Percentiles rank a stretch among this genome's conserved stretches.
Evolutionary conservation across 2,329 filamentous ascomycete genomes (phyloP).

Genomic region (Dactylonectria macrodidyma): DNA sequence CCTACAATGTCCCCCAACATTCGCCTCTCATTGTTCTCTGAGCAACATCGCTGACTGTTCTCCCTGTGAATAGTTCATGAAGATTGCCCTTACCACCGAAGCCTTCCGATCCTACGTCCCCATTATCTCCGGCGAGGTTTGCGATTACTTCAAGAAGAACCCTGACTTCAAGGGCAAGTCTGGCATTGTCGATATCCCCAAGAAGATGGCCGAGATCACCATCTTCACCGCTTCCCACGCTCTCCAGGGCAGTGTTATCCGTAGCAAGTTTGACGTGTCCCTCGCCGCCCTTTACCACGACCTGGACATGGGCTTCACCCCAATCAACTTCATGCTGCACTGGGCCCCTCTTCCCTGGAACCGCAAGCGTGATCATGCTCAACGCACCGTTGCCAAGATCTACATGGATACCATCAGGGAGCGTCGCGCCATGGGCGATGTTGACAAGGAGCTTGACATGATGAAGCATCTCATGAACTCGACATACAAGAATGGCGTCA

Average conservation of each 20-base stretch:
- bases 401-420: constrained; percentile 88
- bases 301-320: constrained; percentile 90
- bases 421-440: constrained; percentile 69
- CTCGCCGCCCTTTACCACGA: constrained; percentile 90
- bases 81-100: constrained; percentile 82
- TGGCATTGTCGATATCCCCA: constrained; percentile 80
- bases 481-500: constrained; percentile 85
- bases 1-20: neutral
- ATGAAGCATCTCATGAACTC: constrained; percentile 92
- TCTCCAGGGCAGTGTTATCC: constrained; percentile 87
- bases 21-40: neutral
- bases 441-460: constrained; percentile 78
- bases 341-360: constrained; percentile 94
- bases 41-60: constrained; percentile 35
- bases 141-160: constrained; percentile 79
- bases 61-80: constrained; percentile 75
- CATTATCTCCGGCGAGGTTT: constrained; percentile 82
- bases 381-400: constrained; percentile 83
- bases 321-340: constrained; percentile 91
- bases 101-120: constrained; percentile 83
- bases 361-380: constrained; percentile 83
- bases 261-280: constrained; percentile 82
- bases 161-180: constrained; percentile 77
- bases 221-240: constrained; percentile 91
- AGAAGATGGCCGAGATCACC: constrained; percentile 87